Conservation (phyloP, 1,284 basidiomycete species). For the Boletus mariae region DNA sequence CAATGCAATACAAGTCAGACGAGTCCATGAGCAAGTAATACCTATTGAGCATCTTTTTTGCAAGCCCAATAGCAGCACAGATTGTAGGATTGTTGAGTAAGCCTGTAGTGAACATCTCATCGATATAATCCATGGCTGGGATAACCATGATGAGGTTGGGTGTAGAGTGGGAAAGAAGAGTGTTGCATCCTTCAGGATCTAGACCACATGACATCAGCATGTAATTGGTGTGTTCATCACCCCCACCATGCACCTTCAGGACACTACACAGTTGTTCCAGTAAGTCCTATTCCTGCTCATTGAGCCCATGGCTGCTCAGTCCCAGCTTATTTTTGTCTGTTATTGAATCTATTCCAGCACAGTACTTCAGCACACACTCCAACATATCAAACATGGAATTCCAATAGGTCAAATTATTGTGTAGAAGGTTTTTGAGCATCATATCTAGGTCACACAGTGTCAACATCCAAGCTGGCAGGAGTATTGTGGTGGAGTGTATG, state of each 20-base stretch:
- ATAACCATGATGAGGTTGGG: neutral
- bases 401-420: neutral
- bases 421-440: neutral
- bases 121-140: neutral
- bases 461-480: neutral
- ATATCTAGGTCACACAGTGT: neutral
- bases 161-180: neutral
- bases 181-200: neutral
- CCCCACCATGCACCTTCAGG: neutral
- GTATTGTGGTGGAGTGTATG: neutral
- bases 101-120: neutral
- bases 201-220: no score
- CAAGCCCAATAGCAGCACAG: neutral
- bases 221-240: no score
- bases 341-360: neutral
- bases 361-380: neutral
- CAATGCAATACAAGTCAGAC: neutral
- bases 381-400: neutral
- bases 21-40: neutral
- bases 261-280: neutral
- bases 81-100: neutral
- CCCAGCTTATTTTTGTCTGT: neutral
- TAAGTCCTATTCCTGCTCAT: neutral
- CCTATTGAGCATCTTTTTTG: neutral
- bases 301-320: neutral